Conservation (phyloP, 2,329 filamentous ascomycete species). For the Botrytis medusae region DNA sequence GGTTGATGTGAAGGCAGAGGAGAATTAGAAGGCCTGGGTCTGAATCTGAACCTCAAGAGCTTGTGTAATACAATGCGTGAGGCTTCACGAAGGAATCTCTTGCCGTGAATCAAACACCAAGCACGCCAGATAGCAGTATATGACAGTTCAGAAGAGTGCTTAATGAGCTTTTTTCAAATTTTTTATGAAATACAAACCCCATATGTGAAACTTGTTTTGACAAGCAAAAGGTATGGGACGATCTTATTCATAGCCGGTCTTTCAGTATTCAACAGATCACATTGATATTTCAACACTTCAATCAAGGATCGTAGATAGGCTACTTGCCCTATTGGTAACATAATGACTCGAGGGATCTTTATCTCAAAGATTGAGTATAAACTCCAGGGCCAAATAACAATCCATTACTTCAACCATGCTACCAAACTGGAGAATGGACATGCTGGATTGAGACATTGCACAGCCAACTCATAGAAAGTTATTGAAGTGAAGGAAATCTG, state of each 20-base stretch:
- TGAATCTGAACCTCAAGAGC: too few species aligned
- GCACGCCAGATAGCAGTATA: not conserved
- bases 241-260: not conserved
- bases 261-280: not conserved
- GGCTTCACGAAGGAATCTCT: not conserved
- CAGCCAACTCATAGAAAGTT: not conserved
- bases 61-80: not conserved
- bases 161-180: not conserved
- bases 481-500: not conserved
- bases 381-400: not conserved
- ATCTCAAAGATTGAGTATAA: not conserved
- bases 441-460: not conserved
- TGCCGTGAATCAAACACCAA: too few species aligned
- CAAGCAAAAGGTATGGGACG: not conserved
- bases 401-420: not conserved
- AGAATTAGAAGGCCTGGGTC: not conserved
- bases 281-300: not conserved
- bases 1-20: constrained; percentile 18
- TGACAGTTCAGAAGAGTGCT: not conserved
- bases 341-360: not conserved
- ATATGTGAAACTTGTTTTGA: not conserved
- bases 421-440: not conserved
- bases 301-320: not conserved
- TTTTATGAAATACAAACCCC: not conserved
- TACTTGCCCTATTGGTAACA: not conserved